Percentiles rank a stretch among this genome's conserved stretches.
These are phyloP conservation scores for Arthrobotrys megalospora DNA, from an alignment of 2,329 filamentous ascomycete species.

Conservation along the genomic window DNA sequence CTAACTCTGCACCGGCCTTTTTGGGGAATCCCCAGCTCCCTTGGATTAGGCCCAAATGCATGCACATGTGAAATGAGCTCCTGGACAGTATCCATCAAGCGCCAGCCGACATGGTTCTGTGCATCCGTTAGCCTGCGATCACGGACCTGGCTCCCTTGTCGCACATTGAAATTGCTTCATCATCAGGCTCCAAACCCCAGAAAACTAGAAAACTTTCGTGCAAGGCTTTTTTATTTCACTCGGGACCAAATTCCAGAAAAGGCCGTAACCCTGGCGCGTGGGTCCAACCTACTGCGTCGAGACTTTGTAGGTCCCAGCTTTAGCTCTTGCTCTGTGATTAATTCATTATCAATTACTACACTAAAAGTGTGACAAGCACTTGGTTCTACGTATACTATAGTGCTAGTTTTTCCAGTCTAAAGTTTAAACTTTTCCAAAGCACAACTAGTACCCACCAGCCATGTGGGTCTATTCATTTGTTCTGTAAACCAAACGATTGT, in stretches of 20 bases:
- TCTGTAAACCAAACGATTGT: constrained; percentile 41
- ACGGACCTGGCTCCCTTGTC: constrained; percentile 32
- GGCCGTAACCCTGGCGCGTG: constrained; percentile 37
- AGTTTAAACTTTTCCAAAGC: constrained; percentile 58
- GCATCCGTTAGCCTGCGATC: constrained; percentile 14
- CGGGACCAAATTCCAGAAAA: constrained; percentile 48
- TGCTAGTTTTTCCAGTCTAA: constrained; percentile 23
- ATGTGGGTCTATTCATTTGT: constrained; percentile 32
- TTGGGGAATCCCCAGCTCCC: constrained; percentile 2
- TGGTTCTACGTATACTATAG: constrained; percentile 5
- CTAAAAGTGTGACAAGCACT: constrained; percentile 28
- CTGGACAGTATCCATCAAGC: constrained; percentile 9
- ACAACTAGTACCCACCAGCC: constrained; percentile 20
- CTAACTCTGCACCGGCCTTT: constrained; percentile 5
- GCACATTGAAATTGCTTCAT: constrained; percentile 23
- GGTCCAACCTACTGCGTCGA: constrained; percentile 32
- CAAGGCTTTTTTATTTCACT: constrained; percentile 26
- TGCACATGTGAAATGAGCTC: constrained; percentile 30
- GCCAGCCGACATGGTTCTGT: constrained; percentile 33
- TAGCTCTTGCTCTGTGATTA: constrained; percentile 34
- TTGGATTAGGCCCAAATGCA: constrained; percentile 3
- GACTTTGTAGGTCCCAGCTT: background rate
- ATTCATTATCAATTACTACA: constrained; percentile 24
- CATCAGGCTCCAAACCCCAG: constrained; percentile 12
- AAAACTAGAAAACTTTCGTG: constrained; percentile 19